Evolutionary conservation across 768 basidiomycete species (phyloP).

Genomic region (Dacryopinax primogenitus): DNA sequence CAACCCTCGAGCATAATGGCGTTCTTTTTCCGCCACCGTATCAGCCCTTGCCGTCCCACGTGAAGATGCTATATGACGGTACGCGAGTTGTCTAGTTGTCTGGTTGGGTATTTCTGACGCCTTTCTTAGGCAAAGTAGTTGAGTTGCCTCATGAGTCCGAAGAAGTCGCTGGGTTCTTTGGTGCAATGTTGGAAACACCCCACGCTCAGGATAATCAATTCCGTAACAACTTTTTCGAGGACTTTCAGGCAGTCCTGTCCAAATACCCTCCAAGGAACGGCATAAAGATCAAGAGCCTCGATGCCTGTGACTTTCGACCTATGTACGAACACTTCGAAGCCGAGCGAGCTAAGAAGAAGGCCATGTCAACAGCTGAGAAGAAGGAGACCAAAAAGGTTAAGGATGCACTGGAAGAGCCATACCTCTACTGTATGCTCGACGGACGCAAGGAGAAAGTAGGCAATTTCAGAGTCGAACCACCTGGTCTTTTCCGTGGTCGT

Average conservation of each 20-base stretch:
- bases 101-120: background rate
- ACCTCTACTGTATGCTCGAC: constrained; percentile 76
- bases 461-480: constrained; percentile 96
- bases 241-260: constrained; percentile 67
- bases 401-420: constrained; percentile 73
- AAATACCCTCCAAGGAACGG: constrained; percentile 72
- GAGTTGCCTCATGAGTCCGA: constrained; percentile 75
- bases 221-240: constrained; percentile 90
- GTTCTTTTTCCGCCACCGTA: constrained; percentile 95
- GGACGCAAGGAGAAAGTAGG: constrained; percentile 97
- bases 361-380: constrained; percentile 72
- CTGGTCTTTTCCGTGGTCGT: constrained; percentile 93
- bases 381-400: constrained; percentile 77
- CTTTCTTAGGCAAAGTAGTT: constrained; percentile 51
- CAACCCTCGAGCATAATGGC: constrained; percentile 85
- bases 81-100: constrained; percentile 18
- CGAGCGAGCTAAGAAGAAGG: constrained; percentile 88
- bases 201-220: constrained; percentile 81
- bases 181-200: constrained; percentile 78
- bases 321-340: constrained; percentile 88
- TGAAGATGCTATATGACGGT: constrained; percentile 97
- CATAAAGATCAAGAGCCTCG: constrained; percentile 60
- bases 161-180: constrained; percentile 96
- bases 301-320: constrained; percentile 81
- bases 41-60: constrained; percentile 59